phyloP scores from a whole-genome alignment of 2,329 filamentous ascomycete genomes.

The Paecilomyces niveus region DNA sequence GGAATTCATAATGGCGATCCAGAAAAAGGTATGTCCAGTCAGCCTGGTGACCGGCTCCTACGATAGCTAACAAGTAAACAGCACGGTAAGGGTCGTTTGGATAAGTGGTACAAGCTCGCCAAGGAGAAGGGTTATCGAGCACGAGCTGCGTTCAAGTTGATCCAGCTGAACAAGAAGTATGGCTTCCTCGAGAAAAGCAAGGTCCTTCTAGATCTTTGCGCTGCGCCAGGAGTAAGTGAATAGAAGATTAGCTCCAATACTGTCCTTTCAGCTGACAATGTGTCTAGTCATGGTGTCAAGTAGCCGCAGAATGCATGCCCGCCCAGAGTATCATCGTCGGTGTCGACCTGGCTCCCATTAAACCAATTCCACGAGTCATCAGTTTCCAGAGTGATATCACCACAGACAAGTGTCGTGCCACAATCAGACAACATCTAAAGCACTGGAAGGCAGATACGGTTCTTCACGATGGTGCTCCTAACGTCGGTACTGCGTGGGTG shows the following conservation, averaged over 20 bases:
- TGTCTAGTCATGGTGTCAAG: constrained; percentile 81
- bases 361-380: constrained; percentile 87
- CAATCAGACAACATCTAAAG: constrained; percentile 82
- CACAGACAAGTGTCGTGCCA: constrained; percentile 88
- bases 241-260: not conserved
- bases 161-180: constrained; percentile 99
- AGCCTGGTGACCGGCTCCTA: constrained; percentile 1
- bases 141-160: constrained; percentile 93
- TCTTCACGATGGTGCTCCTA: constrained; percentile 92
- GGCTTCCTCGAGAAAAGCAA: constrained; percentile 95
- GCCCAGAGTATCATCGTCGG: constrained; percentile 82
- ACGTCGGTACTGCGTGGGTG: constrained; percentile 95
- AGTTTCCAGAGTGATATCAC: constrained; percentile 98
- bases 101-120: constrained; percentile 98
- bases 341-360: constrained; percentile 91
- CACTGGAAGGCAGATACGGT: constrained; percentile 95
- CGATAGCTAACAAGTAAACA: constrained; percentile 18
- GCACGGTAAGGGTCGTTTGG: constrained; percentile 94
- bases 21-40: constrained; percentile 65
- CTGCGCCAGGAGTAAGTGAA: constrained; percentile 73
- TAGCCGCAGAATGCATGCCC: constrained; percentile 93
- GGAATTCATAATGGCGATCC: constrained; percentile 68
- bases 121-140: constrained; percentile 98
- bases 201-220: constrained; percentile 94
- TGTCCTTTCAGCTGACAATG: constrained; percentile 15